Conservation (phyloP, 352 stramenopile species). For the Phytopythium aichiense region DNA sequence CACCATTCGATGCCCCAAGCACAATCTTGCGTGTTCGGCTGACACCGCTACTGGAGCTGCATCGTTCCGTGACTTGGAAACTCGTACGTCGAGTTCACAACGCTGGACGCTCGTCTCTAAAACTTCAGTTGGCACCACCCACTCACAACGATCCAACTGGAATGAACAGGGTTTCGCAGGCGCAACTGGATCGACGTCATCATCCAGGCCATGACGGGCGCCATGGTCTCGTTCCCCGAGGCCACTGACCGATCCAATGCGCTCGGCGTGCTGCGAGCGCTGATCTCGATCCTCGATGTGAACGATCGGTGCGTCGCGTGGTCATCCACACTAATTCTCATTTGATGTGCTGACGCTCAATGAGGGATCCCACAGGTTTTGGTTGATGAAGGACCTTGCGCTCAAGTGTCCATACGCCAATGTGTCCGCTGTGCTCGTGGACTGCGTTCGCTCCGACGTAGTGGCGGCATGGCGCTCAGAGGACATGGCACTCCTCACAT, state of each 20-base stretch:
- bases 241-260: conserved; percentile 29
- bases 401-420: conserved; percentile 73
- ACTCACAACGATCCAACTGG: neutral
- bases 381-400: conserved; percentile 31
- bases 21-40: neutral
- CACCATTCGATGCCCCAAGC: conserved; percentile 10
- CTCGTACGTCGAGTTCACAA: neutral
- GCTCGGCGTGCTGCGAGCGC: conserved; percentile 27
- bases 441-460: conserved; percentile 46
- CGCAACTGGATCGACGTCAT: conserved; percentile 56
- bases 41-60: neutral
- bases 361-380: conserved; percentile 27
- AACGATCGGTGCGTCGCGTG: conserved; percentile 27
- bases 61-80: neutral
- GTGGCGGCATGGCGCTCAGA: conserved; percentile 35
- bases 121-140: neutral
- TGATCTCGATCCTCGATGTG: conserved; percentile 33
- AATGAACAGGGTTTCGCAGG: conserved; percentile 23
- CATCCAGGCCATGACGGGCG: conserved; percentile 58
- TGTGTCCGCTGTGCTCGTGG: conserved; percentile 54
- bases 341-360: neutral
- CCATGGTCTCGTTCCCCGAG: conserved; percentile 65
- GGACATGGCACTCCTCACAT: neutral
- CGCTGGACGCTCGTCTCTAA: neutral
- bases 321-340: no score